Evolutionary conservation across 2,329 filamentous ascomycete species (phyloP).

Genomic region (Arthrobotrys musiformis): DNA sequence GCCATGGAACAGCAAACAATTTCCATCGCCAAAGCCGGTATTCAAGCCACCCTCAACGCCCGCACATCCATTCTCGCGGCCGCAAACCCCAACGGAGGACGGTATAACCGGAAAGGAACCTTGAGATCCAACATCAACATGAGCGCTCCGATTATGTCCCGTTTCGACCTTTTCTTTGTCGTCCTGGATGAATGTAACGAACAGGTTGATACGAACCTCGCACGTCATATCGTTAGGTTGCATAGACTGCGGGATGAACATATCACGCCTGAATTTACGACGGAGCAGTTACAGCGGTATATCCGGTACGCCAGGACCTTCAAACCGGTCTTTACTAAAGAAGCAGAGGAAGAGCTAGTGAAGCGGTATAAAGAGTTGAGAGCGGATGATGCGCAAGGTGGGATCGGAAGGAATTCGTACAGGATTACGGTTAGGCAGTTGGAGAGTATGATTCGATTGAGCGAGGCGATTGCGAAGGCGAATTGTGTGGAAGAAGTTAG

Average conservation of each 20-base stretch:
- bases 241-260: constrained; percentile 93
- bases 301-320: constrained; percentile 97
- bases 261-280: constrained; percentile 91
- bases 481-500: constrained; percentile 94
- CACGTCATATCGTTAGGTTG: constrained; percentile 92
- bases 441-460: constrained; percentile 93
- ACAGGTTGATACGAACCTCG: constrained; percentile 85
- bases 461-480: constrained; percentile 97
- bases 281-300: constrained; percentile 94
- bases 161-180: constrained; percentile 98
- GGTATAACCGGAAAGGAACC: constrained; percentile 97
- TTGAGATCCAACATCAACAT: constrained; percentile 97
- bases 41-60: constrained; percentile 96
- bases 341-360: constrained; percentile 85
- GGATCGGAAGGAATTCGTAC: constrained; percentile 93
- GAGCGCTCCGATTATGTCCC: constrained; percentile 98
- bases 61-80: constrained; percentile 94
- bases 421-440: constrained; percentile 96
- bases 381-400: constrained; percentile 91
- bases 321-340: constrained; percentile 88
- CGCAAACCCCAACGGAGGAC: constrained; percentile 92
- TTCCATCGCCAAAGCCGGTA: constrained; percentile 97
- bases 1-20: constrained; percentile 99
- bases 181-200: constrained; percentile 97
- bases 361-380: constrained; percentile 95